Base-by-base conservation (phyloP, 2,329 filamentous ascomycete genomes). In the Curvularia eragrostidis region DNA sequence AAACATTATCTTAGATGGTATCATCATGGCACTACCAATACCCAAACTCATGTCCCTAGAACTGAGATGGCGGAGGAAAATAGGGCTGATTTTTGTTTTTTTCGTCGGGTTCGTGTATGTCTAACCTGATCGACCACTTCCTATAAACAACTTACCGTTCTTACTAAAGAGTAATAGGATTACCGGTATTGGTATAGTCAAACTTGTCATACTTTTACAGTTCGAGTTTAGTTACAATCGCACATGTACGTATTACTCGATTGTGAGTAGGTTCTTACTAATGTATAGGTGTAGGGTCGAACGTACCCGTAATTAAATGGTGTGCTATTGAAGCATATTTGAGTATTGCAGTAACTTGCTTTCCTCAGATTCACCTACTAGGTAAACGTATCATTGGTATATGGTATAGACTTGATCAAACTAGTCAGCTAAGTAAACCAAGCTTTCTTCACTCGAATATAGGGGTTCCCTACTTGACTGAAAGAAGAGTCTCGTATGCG, bases 341-440 rank as follows among this genome's bases (percentile, higher is more conserved):
- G 5, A 48, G 44, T n/a, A 48, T 48, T 13, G 44, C 44, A 32
- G 7, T 48, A 30, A 48, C 44, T 9, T 48, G 44, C 18, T 48
- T 48, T 18, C 44, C 44, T 13, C 44, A 48, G 19, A 48, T 48
- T 3, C 44, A 48, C 12, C 5, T 34, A 18, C 28, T 48, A 8
- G 18, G 13, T 10, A 48, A 48, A 34, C 26, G 26, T 28, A 34
- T 48, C n/a, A 19, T 48, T 10, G 44, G 44, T 19, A 48, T 21
- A 8, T 32, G 30, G 28, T 32, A 32, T 5, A 34, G 23, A 8
- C 5, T 13, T 13, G 44, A 24, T 5, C 15, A 34, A 3, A 2
- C n/a, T 2, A 21, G 3, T 30, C 26, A 48, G n/a, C 26, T 5
- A 8, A 41, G 18, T 5, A 48, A 48, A 19, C 28, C n/a, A 13